Percentiles rank a stretch among this genome's conserved stretches.
These are phyloP conservation scores for Syncephalis plumigaleata DNA, from an alignment of 371 early-diverging fungal species.

Conservation along the genomic window DNA sequence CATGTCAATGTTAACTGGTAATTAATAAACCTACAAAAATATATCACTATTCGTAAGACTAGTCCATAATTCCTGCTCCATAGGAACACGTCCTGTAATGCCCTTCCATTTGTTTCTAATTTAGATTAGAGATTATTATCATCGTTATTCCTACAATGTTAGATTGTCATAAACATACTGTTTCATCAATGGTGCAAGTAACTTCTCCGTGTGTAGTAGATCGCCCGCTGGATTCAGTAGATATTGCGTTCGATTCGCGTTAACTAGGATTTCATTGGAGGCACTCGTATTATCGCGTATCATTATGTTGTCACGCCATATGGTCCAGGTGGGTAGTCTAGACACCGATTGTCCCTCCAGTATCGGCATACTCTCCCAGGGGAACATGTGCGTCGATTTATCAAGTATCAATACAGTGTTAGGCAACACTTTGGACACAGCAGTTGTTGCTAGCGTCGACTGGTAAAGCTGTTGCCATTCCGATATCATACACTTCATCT, in stretches of 20 bases:
- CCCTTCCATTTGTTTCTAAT: slow-evolving; percentile 47
- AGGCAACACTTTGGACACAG: slow-evolving; percentile 13
- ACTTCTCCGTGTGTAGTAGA: slow-evolving; percentile 55
- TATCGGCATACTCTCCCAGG: slow-evolving; percentile 69
- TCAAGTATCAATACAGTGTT: slow-evolving; percentile 60
- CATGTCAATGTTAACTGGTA: no score
- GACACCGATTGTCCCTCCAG: slow-evolving; percentile 53
- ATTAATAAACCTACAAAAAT: slow-evolving; percentile 64
- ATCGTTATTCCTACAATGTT: no score
- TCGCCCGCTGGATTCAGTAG: slow-evolving; percentile 84
- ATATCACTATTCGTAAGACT: slow-evolving; percentile 38
- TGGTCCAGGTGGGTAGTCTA: slow-evolving; percentile 58
- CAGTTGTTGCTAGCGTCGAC: slow-evolving; percentile 18
- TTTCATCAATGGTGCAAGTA: slow-evolving; percentile 39
- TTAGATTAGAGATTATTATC: no score
- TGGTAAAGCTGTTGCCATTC: neutral
- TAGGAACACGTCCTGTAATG: slow-evolving; percentile 42
- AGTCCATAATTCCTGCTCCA: slow-evolving; percentile 35
- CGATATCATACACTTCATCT: slow-evolving; percentile 13
- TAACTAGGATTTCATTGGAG: slow-evolving; percentile 10
- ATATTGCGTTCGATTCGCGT: slow-evolving; percentile 41
- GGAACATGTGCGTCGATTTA: slow-evolving; percentile 57
- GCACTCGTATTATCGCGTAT: slow-evolving; percentile 1
- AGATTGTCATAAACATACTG: slow-evolving; percentile 14
- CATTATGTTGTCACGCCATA: slow-evolving; percentile 45